Evolutionary conservation across 768 basidiomycete species (phyloP).

Genomic region (Suillus alpinus): DNA sequence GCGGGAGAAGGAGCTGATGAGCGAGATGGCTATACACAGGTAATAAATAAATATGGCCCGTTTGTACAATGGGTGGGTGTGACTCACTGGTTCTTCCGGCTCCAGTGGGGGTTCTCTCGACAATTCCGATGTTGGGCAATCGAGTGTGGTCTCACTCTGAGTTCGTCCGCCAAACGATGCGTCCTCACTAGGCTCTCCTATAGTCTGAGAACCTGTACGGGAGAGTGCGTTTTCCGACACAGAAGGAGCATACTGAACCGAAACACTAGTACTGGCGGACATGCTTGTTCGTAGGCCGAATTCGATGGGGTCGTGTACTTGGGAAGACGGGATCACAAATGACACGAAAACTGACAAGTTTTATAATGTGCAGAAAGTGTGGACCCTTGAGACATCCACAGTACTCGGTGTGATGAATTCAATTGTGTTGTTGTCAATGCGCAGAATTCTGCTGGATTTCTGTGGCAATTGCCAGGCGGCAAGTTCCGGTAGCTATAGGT

Average conservation of each 20-base stretch:
- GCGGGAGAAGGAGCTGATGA: slow-evolving; percentile 29
- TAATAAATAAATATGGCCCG: not conserved
- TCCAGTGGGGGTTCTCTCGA: slow-evolving; percentile 1
- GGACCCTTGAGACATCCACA: not conserved
- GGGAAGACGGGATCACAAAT: not conserved
- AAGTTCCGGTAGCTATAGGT: not conserved
- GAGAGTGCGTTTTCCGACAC: slow-evolving; percentile 9
- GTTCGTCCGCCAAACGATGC: slow-evolving; percentile 19
- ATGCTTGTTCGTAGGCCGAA: slow-evolving; percentile 16
- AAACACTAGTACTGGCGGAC: slow-evolving; percentile 1
- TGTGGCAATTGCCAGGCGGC: not conserved
- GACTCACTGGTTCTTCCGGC: slow-evolving; percentile 27
- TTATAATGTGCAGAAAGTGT: not conserved
- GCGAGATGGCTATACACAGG: slow-evolving; percentile 13
- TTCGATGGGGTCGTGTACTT: slow-evolving; percentile 21
- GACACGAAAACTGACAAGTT: not conserved
- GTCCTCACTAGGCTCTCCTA: slow-evolving; percentile 24
- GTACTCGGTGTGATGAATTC: not conserved
- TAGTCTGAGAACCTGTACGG: slow-evolving; percentile 20
- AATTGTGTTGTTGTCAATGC: not conserved
- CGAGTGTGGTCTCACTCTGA: slow-evolving; percentile 24
- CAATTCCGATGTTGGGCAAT: slow-evolving; percentile 9
- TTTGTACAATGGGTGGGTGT: not conserved
- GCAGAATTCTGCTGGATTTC: not conserved
- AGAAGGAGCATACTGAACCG: slow-evolving; percentile 10